Conservation (phyloP, 305 asterid genomes). For the Fraxinus angustifolia region DNA sequence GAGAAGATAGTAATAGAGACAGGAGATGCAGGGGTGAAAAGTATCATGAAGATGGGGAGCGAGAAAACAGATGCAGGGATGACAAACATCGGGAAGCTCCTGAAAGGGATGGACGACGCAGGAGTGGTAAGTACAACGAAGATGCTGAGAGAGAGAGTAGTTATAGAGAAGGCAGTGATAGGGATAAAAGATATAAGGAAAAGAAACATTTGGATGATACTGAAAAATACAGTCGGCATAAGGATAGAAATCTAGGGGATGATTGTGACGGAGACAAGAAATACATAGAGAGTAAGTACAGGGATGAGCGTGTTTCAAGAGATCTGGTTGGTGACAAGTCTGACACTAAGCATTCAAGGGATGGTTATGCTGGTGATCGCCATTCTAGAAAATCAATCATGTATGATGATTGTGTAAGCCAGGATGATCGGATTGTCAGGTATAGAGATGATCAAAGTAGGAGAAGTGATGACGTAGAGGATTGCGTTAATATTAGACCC, state of each 20-base stretch:
- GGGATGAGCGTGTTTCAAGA: conserved; percentile 55
- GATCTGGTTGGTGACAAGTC: conserved; percentile 64
- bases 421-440: conserved; percentile 59
- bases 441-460: conserved; percentile 68
- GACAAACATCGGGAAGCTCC: conserved; percentile 51
- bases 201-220: conserved; percentile 56
- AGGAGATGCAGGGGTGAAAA: conserved; percentile 57
- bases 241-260: conserved; percentile 59
- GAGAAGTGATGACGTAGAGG: conserved; percentile 64
- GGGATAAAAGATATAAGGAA: conserved; percentile 46
- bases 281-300: conserved; percentile 49
- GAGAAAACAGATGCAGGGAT: conserved; percentile 57
- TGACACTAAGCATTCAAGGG: conserved; percentile 56
- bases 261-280: conserved; percentile 69
- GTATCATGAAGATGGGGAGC: conserved; percentile 63
- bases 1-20: conserved; percentile 57
- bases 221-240: conserved; percentile 50
- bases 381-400: conserved; percentile 59
- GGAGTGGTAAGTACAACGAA: conserved; percentile 23
- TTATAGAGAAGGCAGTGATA: conserved; percentile 40
- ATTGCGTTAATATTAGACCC: conserved; percentile 53
- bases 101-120: conserved; percentile 40
- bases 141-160: conserved; percentile 29
- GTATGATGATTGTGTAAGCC: conserved; percentile 58
- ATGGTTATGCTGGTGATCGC: conserved; percentile 50